Percentiles rank a stretch among this genome's conserved stretches.
phyloP scores from a whole-genome alignment of 768 basidiomycete genomes.

The Agaricus bisporus region DNA sequence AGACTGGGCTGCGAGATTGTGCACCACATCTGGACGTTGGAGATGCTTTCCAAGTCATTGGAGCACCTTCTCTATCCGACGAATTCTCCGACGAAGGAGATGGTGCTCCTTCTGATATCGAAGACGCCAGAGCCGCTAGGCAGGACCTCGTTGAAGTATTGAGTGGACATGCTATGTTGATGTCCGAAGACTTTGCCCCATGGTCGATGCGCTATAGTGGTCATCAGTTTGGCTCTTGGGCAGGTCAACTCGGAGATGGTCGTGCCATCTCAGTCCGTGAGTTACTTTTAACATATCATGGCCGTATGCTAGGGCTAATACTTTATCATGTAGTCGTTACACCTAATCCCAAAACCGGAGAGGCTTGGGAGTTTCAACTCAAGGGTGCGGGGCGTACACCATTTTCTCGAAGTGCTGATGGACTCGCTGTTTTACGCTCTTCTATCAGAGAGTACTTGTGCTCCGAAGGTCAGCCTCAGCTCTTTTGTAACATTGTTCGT shows the following conservation, averaged over 20 bases:
- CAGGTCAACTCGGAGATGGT: constrained; percentile 94
- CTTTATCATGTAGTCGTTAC: constrained; percentile 59
- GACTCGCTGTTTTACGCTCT: constrained; percentile 90
- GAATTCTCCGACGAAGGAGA: constrained; percentile 30
- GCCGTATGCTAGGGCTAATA: not conserved
- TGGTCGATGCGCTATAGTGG: constrained; percentile 92
- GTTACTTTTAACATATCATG: constrained; percentile 6
- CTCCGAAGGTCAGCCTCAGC: constrained; percentile 63
- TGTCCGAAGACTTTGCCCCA: constrained; percentile 58
- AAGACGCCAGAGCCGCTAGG: constrained; percentile 40
- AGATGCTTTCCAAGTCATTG: constrained; percentile 67
- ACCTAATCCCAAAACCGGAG: constrained; percentile 55
- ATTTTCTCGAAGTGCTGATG: constrained; percentile 89
- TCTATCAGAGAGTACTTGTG: constrained; percentile 92
- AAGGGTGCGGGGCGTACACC: constrained; percentile 95
- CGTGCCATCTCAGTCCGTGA: constrained; percentile 80
- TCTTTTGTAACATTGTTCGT: not conserved
- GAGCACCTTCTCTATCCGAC: constrained; percentile 48
- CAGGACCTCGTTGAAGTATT: constrained; percentile 78
- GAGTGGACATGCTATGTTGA: constrained; percentile 68
- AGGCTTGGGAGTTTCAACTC: constrained; percentile 80
- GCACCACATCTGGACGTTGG: constrained; percentile 85
- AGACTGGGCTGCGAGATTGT: constrained; percentile 63
- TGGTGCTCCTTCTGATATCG: constrained; percentile 20
- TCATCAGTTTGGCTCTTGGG: constrained; percentile 85